Conservation (phyloP, 371 early-diverging fungal species). For the Conidiobolus incongruus region DNA sequence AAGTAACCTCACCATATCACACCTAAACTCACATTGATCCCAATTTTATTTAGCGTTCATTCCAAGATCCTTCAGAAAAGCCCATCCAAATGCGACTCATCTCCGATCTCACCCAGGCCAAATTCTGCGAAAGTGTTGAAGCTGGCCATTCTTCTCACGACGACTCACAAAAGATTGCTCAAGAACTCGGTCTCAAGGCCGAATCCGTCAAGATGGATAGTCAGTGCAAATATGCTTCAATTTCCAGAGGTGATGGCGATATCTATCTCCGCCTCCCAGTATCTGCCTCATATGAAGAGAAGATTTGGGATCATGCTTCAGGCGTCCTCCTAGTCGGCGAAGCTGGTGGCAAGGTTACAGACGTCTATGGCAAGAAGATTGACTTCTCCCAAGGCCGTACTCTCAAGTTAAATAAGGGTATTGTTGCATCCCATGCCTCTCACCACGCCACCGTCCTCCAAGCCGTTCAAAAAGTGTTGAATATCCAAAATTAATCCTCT, state of each 20-base stretch:
- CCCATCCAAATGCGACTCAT: conserved; percentile 36
- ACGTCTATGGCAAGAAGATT: conserved; percentile 57
- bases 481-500: conserved; percentile 1
- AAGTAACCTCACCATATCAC: conserved; percentile 20
- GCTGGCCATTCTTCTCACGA: conserved; percentile 73
- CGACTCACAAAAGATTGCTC: conserved; percentile 53
- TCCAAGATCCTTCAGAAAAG: conserved; percentile 14
- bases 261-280: conserved; percentile 77
- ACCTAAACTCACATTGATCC: neutral
- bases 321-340: conserved; percentile 74
- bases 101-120: conserved; percentile 25
- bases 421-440: conserved; percentile 51
- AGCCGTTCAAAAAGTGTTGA: conserved; percentile 34
- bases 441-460: conserved; percentile 36
- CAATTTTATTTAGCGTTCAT: conserved; percentile 1
- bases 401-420: conserved; percentile 62
- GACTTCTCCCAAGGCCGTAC: conserved; percentile 78
- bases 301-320: conserved; percentile 97
- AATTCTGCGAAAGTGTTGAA: conserved; percentile 90
- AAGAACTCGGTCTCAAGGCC: conserved; percentile 42
- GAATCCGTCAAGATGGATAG: conserved; percentile 76
- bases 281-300: conserved; percentile 61
- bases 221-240: conserved; percentile 79
- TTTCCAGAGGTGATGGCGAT: conserved; percentile 76
- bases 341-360: conserved; percentile 84